Percentiles rank a stretch among this genome's conserved stretches.
Conservation (phyloP, 164 flowering plant genomes). For the Vitis cinerea region DNA sequence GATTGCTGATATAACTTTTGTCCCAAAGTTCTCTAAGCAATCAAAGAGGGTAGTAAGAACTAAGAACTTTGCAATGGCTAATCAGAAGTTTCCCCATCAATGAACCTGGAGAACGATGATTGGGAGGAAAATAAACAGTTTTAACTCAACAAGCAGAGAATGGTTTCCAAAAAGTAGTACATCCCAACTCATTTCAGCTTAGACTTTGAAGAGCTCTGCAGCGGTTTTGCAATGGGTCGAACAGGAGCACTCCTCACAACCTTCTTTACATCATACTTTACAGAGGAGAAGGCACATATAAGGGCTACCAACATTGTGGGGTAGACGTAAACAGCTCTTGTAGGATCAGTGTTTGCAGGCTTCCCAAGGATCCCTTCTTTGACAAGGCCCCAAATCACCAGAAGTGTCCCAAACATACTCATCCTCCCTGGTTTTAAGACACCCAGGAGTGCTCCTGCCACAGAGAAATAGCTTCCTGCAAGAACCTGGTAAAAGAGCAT, state of each 20-base stretch:
- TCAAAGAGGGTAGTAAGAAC: too few relatives aligned
- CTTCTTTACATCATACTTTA: constrained; percentile 75
- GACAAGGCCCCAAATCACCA: constrained; percentile 87
- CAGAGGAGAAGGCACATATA: constrained; percentile 70
- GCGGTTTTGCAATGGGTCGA: constrained; percentile 70
- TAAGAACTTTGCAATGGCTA: too few relatives aligned
- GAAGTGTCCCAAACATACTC: constrained; percentile 94
- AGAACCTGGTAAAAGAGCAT: constrained; percentile 59
- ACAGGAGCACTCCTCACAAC: constrained; percentile 39
- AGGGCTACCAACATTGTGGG: constrained; percentile 85
- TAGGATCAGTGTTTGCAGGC: constrained; percentile 65
- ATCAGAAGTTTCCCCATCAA: too few relatives aligned
- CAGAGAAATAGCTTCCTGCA: constrained; percentile 92
- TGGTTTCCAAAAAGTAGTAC: not conserved
- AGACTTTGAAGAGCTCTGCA: constrained; percentile 80
- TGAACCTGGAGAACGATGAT: not conserved
- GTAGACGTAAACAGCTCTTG: constrained; percentile 67
- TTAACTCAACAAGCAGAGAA: too few relatives aligned
- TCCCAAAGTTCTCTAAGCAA: too few relatives aligned
- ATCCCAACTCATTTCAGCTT: constrained; percentile 63
- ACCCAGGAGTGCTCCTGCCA: constrained; percentile 84
- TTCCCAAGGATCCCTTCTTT: constrained; percentile 87
- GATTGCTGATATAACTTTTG: too few relatives aligned
- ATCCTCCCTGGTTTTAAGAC: constrained; percentile 80
- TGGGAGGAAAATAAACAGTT: not conserved